phyloP scores from a whole-genome alignment of 805 yeast species.

The Wickerhamomyces canadensis region DNA sequence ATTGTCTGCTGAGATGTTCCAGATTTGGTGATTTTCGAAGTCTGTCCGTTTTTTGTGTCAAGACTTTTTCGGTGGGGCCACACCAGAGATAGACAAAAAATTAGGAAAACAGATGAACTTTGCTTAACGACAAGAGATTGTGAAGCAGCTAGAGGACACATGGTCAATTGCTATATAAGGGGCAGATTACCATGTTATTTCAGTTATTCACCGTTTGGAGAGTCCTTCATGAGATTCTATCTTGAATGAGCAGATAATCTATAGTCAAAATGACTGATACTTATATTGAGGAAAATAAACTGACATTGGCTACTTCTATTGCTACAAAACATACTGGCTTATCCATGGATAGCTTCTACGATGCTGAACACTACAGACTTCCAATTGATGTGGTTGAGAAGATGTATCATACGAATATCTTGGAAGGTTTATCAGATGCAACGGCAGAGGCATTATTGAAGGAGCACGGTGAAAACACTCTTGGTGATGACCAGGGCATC shows the following conservation, averaged over 20 bases:
- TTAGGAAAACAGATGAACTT: no score
- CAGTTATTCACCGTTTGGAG: no score
- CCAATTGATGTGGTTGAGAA: constrained; percentile 32
- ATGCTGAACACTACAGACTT: constrained; percentile 20
- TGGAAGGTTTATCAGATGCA: constrained; percentile 40
- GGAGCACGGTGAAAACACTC: constrained; percentile 50
- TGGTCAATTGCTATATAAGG: no score
- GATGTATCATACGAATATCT: constrained; percentile 35
- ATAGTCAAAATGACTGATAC: constrained; percentile 2
- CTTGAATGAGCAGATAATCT: no score
- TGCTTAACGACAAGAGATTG: no score
- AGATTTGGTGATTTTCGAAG: no score
- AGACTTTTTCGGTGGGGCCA: no score
- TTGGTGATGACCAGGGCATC: constrained; percentile 56
- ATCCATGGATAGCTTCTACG: constrained; percentile 11
- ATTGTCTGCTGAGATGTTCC: no score
- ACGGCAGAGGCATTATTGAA: constrained; percentile 27
- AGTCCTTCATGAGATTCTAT: no score
- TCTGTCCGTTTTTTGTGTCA: no score
- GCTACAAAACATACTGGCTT: constrained; percentile 11
- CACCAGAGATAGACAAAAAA: no score
- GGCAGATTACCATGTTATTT: neutral
- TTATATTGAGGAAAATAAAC: constrained; percentile 11
- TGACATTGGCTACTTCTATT: constrained; percentile 11
- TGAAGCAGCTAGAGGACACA: no score